These are phyloP conservation scores for Colletotrichum liaoningense DNA, from an alignment of 2,329 filamentous ascomycete genomes.

Conservation along the genomic window DNA sequence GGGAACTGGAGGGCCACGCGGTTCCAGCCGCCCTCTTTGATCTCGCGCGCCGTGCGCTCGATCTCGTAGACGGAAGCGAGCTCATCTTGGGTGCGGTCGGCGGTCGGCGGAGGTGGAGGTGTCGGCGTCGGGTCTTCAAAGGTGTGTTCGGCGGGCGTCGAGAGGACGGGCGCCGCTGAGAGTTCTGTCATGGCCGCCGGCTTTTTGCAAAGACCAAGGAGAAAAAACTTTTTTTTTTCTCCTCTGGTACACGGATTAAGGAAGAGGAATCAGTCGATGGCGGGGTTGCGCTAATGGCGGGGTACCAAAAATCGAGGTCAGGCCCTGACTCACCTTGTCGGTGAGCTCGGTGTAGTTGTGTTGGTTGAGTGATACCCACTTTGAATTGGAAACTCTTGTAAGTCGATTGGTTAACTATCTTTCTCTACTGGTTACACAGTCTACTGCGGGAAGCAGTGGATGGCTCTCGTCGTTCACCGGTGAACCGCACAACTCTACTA, in stretches of 20 bases:
- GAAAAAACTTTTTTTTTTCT: slow-evolving; percentile 18
- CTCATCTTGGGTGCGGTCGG: slow-evolving; percentile 70
- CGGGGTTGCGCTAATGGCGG: slow-evolving; percentile 13
- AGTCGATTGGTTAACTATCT: neutral
- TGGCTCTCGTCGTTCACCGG: neutral
- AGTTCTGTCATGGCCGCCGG: slow-evolving; percentile 48
- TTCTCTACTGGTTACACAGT: neutral
- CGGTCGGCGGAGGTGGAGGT: slow-evolving; percentile 39
- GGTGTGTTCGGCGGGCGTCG: slow-evolving; percentile 71
- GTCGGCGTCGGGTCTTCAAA: slow-evolving; percentile 63
- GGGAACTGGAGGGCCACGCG: slow-evolving; percentile 95
- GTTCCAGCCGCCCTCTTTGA: slow-evolving; percentile 76
- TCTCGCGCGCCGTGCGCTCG: slow-evolving; percentile 79
- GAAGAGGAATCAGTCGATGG: slow-evolving; percentile 13
- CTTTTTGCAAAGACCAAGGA: neutral
- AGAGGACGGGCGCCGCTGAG: slow-evolving; percentile 68
- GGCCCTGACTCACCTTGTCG: neutral
- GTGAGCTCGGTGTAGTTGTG: neutral
- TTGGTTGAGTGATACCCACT: neutral
- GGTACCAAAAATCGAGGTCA: slow-evolving; percentile 2
- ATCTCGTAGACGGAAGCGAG: slow-evolving; percentile 87
- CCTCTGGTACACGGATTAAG: neutral
- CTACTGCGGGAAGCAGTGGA: neutral
- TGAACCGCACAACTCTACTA: neutral
- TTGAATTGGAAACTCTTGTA: neutral